Base-by-base conservation (phyloP, 306 rosid species). In the apple (Malus domestica) region DNA sequence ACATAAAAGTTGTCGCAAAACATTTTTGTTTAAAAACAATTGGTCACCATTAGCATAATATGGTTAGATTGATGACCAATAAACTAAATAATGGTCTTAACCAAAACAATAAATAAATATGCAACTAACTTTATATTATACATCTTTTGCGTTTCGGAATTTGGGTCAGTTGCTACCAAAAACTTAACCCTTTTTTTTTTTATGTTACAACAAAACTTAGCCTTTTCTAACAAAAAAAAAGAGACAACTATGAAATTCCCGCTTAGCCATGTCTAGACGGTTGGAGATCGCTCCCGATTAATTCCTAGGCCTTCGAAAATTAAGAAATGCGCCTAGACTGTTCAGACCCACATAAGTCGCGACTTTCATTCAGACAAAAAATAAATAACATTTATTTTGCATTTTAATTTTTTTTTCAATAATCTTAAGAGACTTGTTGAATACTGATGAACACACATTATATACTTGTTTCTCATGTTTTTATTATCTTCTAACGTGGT, bases 1-100 rank as follows among this genome's bases (percentile, higher is more conserved):
- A 44, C 77, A 60, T 73, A 61, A 73, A 73, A 8, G 44, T 59
- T 40, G 57, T 55, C 76, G 19, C 68, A 18, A 44, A 73, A 23
- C 40, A 72, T 58, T 38, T n/a, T 38, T 59, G 45, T 25, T 18
- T 64, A 60, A 13, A 58, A 58, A 19, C 4, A 60, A 38, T 25
- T 27, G 44, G 77, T 60, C 29, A 25, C 68, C 44, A 44, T 30
- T 44, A 40, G 2, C 30, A 40, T 5, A 59, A 15, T 57, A 72
- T 33, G 49, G 55, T 7, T 35, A 71, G 40, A 38, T 38, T 59
- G 67, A 40, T 72, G 38, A 72, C 23, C 14, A 58, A 16, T 32
- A 33, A 33, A 15, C 40, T 60, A 29, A 62, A 62, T 4, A 15
- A 27, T 5, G 1, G 6, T 14, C 42, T 15, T 27, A 14, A 15